Base-by-base conservation (phyloP, 306 rosid species). In the Fragaria iinumae region DNA sequence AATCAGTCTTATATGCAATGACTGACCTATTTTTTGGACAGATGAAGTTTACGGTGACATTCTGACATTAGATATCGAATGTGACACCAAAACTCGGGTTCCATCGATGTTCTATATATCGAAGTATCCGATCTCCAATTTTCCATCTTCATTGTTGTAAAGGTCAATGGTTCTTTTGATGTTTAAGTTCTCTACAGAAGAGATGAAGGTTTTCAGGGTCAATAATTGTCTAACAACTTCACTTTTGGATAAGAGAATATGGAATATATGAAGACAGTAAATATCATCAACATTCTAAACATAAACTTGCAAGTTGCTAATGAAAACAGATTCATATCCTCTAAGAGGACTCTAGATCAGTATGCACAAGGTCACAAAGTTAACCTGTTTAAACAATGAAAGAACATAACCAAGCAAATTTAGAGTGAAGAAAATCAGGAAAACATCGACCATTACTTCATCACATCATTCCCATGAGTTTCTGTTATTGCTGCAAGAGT, bases 401-500 rank as follows among this genome's bases (percentile, higher is more conserved):
- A 63, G 68, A 63, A 63, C 68, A 66, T 16, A 20, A 17, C 18
- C 27, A 36, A 66, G 17, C 41, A 16, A 14, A 7, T 60, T 1
- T 62, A 2, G 0, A 36, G 11, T 5, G 38, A 27, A 62, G 32
- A 41, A 23, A 62, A 13, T 29, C 14, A 50, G 23, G 4, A 3
- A 53, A 41, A 57, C 8, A 25, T 41, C 27, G 16, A 2, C 45
- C 47, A 27, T 14, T 45, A 18, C 20, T 62, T 74, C 70, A 41
- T 60, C 12, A 29, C 13, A 77, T 69, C 65, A n/a, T 5, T 72
- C 53, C 53, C n/a, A 7, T 1, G 59, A 65, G 56, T 64, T 60
- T 83, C 79, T 10, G 8, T 56, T 62, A 79, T 71, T 20, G 79
- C 32, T 66, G 76, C 49, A 39, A 79, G 79, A 3, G 44, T 52